These are phyloP conservation scores for Xanthoconium separans DNA, from an alignment of 1,284 basidiomycete genomes.

Conservation along the genomic window DNA sequence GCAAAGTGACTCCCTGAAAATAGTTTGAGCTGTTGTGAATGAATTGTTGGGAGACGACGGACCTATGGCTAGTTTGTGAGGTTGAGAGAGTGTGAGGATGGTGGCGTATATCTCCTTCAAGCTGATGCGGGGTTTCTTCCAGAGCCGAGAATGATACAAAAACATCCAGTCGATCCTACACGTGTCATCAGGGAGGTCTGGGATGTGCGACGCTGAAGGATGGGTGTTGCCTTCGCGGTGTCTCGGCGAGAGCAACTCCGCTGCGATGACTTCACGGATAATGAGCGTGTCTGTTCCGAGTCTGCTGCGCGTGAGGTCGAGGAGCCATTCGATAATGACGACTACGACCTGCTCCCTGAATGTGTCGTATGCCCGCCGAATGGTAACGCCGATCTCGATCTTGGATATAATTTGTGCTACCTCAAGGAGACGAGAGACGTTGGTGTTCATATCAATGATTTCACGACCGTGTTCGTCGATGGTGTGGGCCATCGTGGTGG, in stretches of 20 bases:
- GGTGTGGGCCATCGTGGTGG: conserved; percentile 60
- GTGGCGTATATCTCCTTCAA: conserved; percentile 84
- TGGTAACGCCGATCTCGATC: conserved; percentile 91
- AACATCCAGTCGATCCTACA: conserved; percentile 74
- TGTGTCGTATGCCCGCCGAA: conserved; percentile 85
- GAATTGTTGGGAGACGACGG: conserved; percentile 22
- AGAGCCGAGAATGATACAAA: conserved; percentile 76
- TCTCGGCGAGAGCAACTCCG: conserved; percentile 67
- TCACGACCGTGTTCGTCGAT: conserved; percentile 88
- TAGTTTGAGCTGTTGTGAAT: conserved; percentile 5
- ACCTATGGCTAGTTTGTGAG: conserved; percentile 80
- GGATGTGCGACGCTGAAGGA: conserved; percentile 33
- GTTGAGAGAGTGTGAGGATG: conserved; percentile 68
- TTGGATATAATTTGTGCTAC: conserved; percentile 80
- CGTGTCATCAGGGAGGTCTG: conserved; percentile 49
- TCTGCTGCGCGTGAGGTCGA: conserved; percentile 76
- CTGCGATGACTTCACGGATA: conserved; percentile 70
- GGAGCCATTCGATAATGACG: conserved; percentile 83
- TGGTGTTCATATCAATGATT: conserved; percentile 77
- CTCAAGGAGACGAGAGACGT: conserved; percentile 70
- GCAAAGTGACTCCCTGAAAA: conserved; percentile 77
- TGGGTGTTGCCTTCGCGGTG: conserved; percentile 44
- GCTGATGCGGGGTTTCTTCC: conserved; percentile 81
- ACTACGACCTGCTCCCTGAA: conserved; percentile 87
- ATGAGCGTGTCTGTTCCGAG: conserved; percentile 66